Conservation (phyloP, 2,329 filamentous ascomycete genomes). For the Madurella mycetomatis region DNA sequence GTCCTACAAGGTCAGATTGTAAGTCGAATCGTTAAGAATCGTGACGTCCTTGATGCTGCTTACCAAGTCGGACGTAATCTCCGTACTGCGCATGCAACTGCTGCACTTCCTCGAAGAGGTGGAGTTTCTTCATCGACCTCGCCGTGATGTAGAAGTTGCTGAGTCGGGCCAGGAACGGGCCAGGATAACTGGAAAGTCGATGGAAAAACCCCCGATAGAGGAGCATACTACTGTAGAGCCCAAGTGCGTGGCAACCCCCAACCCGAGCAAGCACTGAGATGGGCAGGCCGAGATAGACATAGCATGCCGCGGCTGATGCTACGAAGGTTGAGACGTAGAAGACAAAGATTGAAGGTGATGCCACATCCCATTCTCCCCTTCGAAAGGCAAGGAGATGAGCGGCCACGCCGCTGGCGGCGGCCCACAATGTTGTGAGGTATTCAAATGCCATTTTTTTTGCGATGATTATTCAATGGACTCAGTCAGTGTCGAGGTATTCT, state of each 20-base stretch:
- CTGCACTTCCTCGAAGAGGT: slow-evolving; percentile 25
- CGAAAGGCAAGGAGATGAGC: slow-evolving; percentile 15
- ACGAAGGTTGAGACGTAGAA: slow-evolving; percentile 9
- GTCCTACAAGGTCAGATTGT: slow-evolving; percentile 7
- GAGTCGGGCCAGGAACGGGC: slow-evolving; percentile 17
- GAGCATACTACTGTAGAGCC: slow-evolving; percentile 22
- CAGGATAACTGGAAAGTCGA: slow-evolving; percentile 14
- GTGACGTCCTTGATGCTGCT: background rate
- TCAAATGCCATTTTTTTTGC: background rate
- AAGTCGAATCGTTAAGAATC: background rate
- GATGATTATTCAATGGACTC: background rate
- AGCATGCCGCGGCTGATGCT: background rate
- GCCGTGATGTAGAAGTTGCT: slow-evolving; percentile 22
- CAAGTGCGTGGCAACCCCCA: slow-evolving; percentile 1
- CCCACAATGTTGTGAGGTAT: background rate
- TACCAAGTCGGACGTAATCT: slow-evolving; percentile 24
- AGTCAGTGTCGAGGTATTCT: background rate
- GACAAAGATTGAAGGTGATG: slow-evolving; percentile 16
- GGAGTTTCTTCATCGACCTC: slow-evolving; percentile 19
- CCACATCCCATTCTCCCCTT: slow-evolving; percentile 17
- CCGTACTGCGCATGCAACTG: slow-evolving; percentile 21
- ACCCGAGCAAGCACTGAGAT: background rate
- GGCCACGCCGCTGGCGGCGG: slow-evolving; percentile 8
- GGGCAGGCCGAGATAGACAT: background rate
- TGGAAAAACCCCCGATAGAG: slow-evolving; percentile 24